These are phyloP conservation scores for Saccharum officinarum DNA, from an alignment of 176 grass and related monocot genomes.

Conservation along the genomic window DNA sequence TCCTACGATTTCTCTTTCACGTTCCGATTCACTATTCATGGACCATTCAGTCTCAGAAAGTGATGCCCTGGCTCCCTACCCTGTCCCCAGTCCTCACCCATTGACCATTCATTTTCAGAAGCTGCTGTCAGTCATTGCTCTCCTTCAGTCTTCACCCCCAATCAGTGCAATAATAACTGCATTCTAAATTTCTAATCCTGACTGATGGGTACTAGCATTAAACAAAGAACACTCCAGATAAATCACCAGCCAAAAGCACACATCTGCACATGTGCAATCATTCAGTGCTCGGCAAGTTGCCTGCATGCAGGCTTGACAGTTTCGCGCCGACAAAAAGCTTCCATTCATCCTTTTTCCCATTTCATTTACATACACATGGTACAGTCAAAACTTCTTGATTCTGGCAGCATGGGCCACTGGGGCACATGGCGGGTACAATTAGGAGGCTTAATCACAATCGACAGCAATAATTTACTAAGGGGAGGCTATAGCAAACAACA, in stretches of 20 bases:
- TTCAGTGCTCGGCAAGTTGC: neutral
- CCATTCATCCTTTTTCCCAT: conserved; percentile 37
- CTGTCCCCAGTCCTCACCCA: neutral
- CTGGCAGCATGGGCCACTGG: conserved; percentile 18
- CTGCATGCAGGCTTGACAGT: neutral
- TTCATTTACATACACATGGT: conserved; percentile 46
- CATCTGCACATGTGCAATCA: conserved; percentile 17
- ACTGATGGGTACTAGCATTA: neutral
- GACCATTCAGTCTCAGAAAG: conserved; percentile 19
- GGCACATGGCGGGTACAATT: conserved; percentile 35
- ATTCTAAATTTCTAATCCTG: neutral
- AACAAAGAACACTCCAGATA: neutral
- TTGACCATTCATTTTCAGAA: conserved; percentile 1
- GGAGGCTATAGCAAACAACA: conserved; percentile 34
- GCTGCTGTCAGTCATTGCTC: neutral
- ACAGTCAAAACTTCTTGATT: conserved; percentile 51
- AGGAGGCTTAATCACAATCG: conserved; percentile 46
- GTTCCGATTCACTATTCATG: neutral
- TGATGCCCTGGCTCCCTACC: neutral
- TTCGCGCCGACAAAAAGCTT: conserved; percentile 33
- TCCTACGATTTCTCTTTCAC: neutral
- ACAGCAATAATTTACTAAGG: conserved; percentile 42
- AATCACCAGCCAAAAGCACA: neutral
- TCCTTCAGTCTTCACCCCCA: neutral
- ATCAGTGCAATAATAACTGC: conserved; percentile 5